Evolutionary conservation across 148 eudicot species (phyloP), one percentile per base, ranked within the genome.

Genomic region (Amaranthus hypochondriacus): DNA sequence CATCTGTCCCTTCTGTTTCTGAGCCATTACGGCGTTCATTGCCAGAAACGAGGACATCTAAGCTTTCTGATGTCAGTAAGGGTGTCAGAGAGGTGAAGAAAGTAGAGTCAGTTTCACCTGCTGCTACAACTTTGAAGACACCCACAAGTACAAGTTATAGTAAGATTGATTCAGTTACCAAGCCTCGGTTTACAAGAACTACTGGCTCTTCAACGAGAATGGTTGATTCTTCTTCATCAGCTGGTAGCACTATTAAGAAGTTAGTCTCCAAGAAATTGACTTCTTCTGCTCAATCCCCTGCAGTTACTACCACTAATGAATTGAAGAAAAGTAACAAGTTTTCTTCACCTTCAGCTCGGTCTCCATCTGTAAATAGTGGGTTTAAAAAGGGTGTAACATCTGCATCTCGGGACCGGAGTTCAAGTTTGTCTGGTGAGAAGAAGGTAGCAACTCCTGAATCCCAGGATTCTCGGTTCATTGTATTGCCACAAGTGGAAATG

Each of bases 401-500:
- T n/a, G 73, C 86, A 55, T 81, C 93, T 10, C 70, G 77, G 9
- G 84, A 88, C 68, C 82, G 82, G 75, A 82, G 81, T 79, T 84
- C 89, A 52, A 86, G 68, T 69, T 79, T 76, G 73, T 86, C 92
- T 73, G 82, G 88, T 57, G 80, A 84, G 47, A 83, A 81, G 75
- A 90, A 85, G 81, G 81, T 75, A 15, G 84, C 78, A 56, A 75
- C 83, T 64, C 82, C 92, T 48, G 93, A 92, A 52, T 78, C 83
- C 47, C 85, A 86, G 81, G 99, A 90, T 81, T 90, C 97, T 75
- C 91, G 88, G 54, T 85, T 91, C 57, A 74, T 89, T 69, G 79
- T 83, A 78, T 87, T 89, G 76, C 97, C 99, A 39, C 92, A 92
- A 77, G 91, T 95, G 69, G 98, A 92, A 76, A 75, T 81, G 79